Conservation (phyloP, 2,329 filamentous ascomycete genomes). For the Chaetomiaceae sp. region DNA sequence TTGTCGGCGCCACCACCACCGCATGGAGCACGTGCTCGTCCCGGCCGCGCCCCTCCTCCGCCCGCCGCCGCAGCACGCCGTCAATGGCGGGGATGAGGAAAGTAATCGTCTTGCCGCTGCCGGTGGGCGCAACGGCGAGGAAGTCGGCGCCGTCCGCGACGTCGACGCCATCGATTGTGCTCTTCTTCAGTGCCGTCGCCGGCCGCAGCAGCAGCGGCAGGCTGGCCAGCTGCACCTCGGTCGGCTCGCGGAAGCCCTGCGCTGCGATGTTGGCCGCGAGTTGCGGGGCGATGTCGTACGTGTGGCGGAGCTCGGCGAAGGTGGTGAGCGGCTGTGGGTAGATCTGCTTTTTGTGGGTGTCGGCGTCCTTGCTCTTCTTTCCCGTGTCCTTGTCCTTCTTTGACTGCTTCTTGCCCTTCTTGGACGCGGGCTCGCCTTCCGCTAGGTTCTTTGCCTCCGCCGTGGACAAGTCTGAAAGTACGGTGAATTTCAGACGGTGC, state of each 20-base stretch:
- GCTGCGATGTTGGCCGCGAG: conserved; percentile 71
- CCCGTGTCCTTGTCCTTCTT: conserved; percentile 37
- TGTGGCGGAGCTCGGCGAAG: conserved; percentile 65
- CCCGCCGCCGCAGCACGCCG: conserved; percentile 55
- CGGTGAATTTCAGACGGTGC: conserved; percentile 77
- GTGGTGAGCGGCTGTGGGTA: conserved; percentile 73
- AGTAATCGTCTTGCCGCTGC: conserved; percentile 91
- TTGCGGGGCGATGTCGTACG: conserved; percentile 66
- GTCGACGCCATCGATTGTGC: conserved; percentile 32
- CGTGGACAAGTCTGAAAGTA: conserved; percentile 50
- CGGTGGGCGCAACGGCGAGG: conserved; percentile 84
- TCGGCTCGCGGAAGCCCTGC: conserved; percentile 84
- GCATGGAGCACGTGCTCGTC: conserved; percentile 52
- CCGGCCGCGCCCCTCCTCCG: conserved; percentile 32
- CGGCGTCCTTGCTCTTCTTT: conserved; percentile 41
- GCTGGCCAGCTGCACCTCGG: conserved; percentile 85
- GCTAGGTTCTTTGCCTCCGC: conserved; percentile 33
- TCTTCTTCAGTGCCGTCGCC: conserved; percentile 40
- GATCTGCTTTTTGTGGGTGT: conserved; percentile 46
- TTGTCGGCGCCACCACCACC: conserved; percentile 70
- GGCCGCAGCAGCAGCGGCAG: conserved; percentile 69
- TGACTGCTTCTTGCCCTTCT: conserved; percentile 38
- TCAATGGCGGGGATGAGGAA: conserved; percentile 87
- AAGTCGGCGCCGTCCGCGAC: conserved; percentile 56
- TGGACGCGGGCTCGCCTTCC: conserved; percentile 46